Evolutionary conservation across 768 basidiomycete genomes (phyloP).

Genomic region (Lanmaoa pseudosensibilis): DNA sequence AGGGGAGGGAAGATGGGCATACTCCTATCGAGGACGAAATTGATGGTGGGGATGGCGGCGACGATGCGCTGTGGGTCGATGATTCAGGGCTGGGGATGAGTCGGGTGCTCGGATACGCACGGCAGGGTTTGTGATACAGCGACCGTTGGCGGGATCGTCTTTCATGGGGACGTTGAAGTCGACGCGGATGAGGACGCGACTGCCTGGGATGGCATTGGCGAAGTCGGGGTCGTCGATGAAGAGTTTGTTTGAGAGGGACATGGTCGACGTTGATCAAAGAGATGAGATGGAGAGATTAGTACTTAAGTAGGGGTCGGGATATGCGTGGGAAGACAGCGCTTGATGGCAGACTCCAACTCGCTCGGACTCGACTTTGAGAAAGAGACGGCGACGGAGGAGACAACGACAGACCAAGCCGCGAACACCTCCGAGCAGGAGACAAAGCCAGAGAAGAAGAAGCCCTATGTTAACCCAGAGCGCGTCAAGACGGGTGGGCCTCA

Average conservation of each 20-base stretch:
- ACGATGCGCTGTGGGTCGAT: constrained; percentile 77
- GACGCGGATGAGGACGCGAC: constrained; percentile 90
- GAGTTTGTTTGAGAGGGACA: constrained; percentile 96
- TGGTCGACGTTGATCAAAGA: constrained; percentile 35
- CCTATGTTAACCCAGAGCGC: constrained; percentile 81
- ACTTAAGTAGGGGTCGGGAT: constrained; percentile 2
- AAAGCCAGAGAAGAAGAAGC: constrained; percentile 58
- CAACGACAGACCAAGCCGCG: constrained; percentile 4
- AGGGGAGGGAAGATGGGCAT: constrained; percentile 4
- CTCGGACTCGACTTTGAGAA: constrained; percentile 71
- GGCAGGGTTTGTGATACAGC: constrained; percentile 96
- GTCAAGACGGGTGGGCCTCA: constrained; percentile 80
- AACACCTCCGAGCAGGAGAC: constrained; percentile 14
- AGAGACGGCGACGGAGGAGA: constrained; percentile 12
- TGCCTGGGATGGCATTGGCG: constrained; percentile 64
- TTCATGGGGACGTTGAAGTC: constrained; percentile 96
- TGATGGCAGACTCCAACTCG: constrained; percentile 55
- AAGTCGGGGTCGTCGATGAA: constrained; percentile 77
- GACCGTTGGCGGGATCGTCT: constrained; percentile 64
- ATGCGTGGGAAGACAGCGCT: constrained; percentile 24
- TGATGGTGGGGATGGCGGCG: constrained; percentile 92
- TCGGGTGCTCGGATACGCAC: constrained; percentile 49
- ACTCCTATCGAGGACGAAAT: constrained; percentile 89
- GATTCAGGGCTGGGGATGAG: constrained; percentile 1
- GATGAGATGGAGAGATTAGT: not conserved